phyloP scores from a whole-genome alignment of 2,329 filamentous ascomycete genomes.

The Thelonectria discophora region DNA sequence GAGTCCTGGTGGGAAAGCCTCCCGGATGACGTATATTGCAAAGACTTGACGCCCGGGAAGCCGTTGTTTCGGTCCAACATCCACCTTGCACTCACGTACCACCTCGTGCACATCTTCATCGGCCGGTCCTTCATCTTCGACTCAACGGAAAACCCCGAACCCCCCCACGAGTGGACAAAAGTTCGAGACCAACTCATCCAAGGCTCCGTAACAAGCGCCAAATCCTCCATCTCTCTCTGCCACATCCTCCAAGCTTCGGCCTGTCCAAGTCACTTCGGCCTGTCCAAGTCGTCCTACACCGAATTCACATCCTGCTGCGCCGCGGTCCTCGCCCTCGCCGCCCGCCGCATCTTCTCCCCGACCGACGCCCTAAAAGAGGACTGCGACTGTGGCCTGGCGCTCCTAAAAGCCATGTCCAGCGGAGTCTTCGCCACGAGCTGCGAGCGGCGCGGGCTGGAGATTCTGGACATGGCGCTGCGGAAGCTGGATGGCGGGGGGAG shows the following conservation, averaged over 20 bases:
- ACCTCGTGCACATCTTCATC: conserved; percentile 32
- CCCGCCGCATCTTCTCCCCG: conserved; percentile 22
- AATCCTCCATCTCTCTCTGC: conserved; percentile 31
- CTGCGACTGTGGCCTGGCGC: conserved; percentile 24
- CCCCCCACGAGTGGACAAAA: conserved; percentile 14
- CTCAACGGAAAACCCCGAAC: not conserved
- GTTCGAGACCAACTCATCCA: conserved; percentile 21
- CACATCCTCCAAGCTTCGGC: conserved; percentile 15
- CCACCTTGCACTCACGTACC: conserved; percentile 34
- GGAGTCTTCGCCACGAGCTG: conserved; percentile 27
- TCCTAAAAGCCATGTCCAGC: conserved; percentile 27
- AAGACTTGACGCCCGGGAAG: conserved; percentile 31
- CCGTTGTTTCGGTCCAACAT: conserved; percentile 35
- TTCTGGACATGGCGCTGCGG: conserved; percentile 21
- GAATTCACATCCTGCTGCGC: conserved; percentile 35
- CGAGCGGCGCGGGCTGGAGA: conserved; percentile 25
- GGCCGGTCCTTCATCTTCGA: conserved; percentile 34
- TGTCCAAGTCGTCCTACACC: conserved; percentile 36
- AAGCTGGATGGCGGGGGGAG: conserved; percentile 8
- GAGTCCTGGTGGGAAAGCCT: conserved; percentile 29
- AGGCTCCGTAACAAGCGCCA: conserved; percentile 27
- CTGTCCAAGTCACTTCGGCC: conserved; percentile 31
- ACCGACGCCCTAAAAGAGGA: conserved; percentile 2
- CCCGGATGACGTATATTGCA: conserved; percentile 29
- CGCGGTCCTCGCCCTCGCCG: conserved; percentile 29